Evolutionary conservation across 2,329 filamentous ascomycete genomes (phyloP), one percentile per base, ranked within the genome.

Genomic region (Nigrograna mackinnonii): DNA sequence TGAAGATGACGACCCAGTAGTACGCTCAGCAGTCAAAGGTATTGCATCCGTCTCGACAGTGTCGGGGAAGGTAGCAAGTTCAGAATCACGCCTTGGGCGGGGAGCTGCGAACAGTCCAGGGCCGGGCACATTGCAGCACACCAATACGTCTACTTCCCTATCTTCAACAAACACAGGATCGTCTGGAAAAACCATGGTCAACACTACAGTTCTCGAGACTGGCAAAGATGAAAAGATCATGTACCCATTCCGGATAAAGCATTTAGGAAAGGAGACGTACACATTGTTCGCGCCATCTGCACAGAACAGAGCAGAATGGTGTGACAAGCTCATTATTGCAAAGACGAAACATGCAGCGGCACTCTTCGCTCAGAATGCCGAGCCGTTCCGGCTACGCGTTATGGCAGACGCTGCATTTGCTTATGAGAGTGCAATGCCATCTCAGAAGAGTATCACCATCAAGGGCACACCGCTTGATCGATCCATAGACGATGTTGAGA

Each of bases 241-340:
- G 56, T 99, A 91, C 64, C 94, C 95, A 0, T 99, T 99, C 82
- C 85, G 85, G 53, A 83, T 99, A 64, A 96, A 96, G 72, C 94
- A 99, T 71, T 80, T 99, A 16, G 94, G 95, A 11, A 89, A 95
- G 49, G 91, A 96, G 55, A 85, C 89, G 1, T 97, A 96, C 66
- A 96, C 88, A 0, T 75, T 99, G 2, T 97, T 95, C 65, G 91
- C 92, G 0, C 82, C 86, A 5, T 86, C 84, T 2, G 81, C 85
- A 2, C 80, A 86, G 47, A 87, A 85, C 56, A 82, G 94, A 43
- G 78, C 84, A 48, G 89, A 95, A 36, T 99, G 95, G 95, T 95
- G 90, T 60, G 84, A 84, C 51, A 95, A 91, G 70, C 95, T 99
- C 56, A 86, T 95, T 34, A 87, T 95, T 67, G 94, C 94, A 22